Conservation (phyloP, 2,329 filamentous ascomycete species). For the Teratosphaeriaceae sp. region DNA sequence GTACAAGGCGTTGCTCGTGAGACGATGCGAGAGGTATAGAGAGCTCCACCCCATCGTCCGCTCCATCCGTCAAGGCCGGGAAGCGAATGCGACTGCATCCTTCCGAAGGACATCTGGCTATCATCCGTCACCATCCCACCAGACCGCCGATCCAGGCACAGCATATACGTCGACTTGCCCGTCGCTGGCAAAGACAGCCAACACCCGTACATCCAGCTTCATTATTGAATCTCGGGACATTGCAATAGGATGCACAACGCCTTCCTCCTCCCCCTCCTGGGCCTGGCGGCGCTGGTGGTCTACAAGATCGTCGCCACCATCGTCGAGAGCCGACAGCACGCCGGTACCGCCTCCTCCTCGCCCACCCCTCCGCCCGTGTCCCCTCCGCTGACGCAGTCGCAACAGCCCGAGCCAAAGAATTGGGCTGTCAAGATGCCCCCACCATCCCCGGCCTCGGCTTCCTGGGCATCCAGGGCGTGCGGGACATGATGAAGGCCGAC, state of each 20-base stretch:
- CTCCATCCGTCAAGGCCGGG: too few relatives aligned
- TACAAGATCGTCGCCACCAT: constrained; percentile 19
- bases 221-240: too few relatives aligned
- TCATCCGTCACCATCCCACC: too few relatives aligned
- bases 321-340: constrained; percentile 5
- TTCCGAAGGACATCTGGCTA: too few relatives aligned
- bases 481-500: constrained; percentile 23
- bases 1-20: too few relatives aligned
- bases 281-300: constrained; percentile 15
- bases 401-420: constrained; percentile 16
- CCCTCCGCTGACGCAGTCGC: neutral
- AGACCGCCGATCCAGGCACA: too few relatives aligned
- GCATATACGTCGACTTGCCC: too few relatives aligned
- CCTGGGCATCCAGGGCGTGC: constrained; percentile 23
- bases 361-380: neutral
- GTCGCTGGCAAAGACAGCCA: too few relatives aligned
- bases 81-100: too few relatives aligned
- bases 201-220: too few relatives aligned
- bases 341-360: constrained; percentile 3
- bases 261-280: constrained; percentile 17
- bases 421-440: constrained; percentile 20
- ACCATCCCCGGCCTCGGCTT: constrained; percentile 19
- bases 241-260: constrained; percentile 18
- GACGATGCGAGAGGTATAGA: too few relatives aligned
- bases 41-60: too few relatives aligned